Evolutionary conservation across 148 eudicot genomes (phyloP).

Genomic region (Rhododendron vialii): DNA sequence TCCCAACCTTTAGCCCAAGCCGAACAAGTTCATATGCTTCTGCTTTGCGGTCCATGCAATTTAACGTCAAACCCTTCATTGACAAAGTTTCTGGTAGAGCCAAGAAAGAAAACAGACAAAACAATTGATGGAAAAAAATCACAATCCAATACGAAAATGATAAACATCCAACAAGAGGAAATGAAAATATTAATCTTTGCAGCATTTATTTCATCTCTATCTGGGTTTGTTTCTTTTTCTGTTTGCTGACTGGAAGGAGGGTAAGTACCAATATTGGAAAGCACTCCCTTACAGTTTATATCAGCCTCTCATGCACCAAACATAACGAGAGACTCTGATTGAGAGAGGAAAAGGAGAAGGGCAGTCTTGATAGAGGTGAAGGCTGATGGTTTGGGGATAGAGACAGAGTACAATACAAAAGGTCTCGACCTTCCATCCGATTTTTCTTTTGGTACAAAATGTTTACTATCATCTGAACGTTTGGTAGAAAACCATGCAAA

Average conservation of each 20-base stretch:
- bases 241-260: not conserved
- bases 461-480: not conserved
- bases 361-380: not conserved
- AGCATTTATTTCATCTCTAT: not conserved
- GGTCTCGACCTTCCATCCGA: not conserved
- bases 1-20: constrained; percentile 82
- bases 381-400: not conserved
- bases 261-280: not conserved
- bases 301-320: not conserved
- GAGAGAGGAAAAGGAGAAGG: not conserved
- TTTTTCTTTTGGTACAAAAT: not conserved
- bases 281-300: not conserved
- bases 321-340: not conserved
- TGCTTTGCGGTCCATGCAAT: constrained; percentile 98
- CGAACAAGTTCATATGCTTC: constrained; percentile 99
- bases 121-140: constrained; percentile 4
- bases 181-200: not conserved
- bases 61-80: constrained; percentile 94
- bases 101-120: constrained; percentile 12
- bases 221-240: not conserved
- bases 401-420: not conserved
- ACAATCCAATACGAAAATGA: constrained; percentile 6
- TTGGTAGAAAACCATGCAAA: not conserved
- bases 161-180: not conserved
- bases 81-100: constrained; percentile 75